Evolutionary conservation across 257 asterid species (phyloP).

Genomic region (Ballota nigra): DNA sequence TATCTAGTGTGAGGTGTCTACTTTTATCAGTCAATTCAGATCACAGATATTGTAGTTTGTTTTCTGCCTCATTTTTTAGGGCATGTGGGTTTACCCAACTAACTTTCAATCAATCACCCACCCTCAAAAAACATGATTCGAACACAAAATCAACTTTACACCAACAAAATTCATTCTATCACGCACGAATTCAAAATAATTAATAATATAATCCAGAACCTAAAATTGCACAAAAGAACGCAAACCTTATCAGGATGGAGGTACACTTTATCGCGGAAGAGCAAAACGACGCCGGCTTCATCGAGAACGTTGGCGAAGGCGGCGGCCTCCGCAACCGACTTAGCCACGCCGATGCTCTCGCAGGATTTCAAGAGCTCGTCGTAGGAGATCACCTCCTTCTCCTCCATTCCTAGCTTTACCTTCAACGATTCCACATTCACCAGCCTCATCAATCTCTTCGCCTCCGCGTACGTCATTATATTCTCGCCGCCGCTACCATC

Average conservation of each 20-base stretch:
- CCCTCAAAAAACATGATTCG: slow-evolving; percentile 10
- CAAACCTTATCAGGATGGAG: slow-evolving; percentile 87
- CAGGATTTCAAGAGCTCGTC: slow-evolving; percentile 64
- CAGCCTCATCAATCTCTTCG: slow-evolving; percentile 84
- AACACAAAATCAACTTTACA: slow-evolving; percentile 14
- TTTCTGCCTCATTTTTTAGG: neutral
- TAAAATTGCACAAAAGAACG: neutral
- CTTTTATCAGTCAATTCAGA: slow-evolving; percentile 5
- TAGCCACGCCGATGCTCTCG: slow-evolving; percentile 68
- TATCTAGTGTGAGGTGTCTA: neutral
- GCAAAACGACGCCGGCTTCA: slow-evolving; percentile 87
- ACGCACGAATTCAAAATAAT: neutral
- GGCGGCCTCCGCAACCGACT: slow-evolving; percentile 62
- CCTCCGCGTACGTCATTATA: slow-evolving; percentile 66
- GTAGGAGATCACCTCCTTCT: slow-evolving; percentile 63
- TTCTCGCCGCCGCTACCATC: slow-evolving; percentile 22
- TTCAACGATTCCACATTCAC: slow-evolving; percentile 78
- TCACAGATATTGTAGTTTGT: neutral
- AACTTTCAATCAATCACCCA: neutral
- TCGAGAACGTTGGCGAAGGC: slow-evolving; percentile 82
- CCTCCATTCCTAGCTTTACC: slow-evolving; percentile 69
- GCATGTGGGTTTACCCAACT: slow-evolving; percentile 3
- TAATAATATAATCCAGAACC: neutral
- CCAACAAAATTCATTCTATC: slow-evolving; percentile 20
- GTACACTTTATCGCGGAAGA: slow-evolving; percentile 80